A percentile compares a stretch with the other conserved stretches of the same genome.
Evolutionary conservation across 2,329 filamentous ascomycete genomes (phyloP).

Genomic region (Neodidymelliopsis sp.): DNA sequence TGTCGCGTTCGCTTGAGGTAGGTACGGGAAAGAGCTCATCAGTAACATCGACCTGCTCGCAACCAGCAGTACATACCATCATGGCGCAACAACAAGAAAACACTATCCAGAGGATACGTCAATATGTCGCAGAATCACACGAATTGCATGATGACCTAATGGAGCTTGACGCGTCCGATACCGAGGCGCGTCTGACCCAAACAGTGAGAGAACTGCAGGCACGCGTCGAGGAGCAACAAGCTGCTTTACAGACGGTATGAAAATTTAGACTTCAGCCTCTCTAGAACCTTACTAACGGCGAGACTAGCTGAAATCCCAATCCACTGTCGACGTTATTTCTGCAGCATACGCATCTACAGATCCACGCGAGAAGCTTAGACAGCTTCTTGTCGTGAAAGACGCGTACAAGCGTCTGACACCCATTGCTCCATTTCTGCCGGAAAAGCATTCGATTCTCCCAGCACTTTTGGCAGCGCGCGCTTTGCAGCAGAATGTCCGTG

Average conservation of each 20-base stretch:
- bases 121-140: conserved; percentile 33
- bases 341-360: conserved; percentile 46
- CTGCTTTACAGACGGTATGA: conserved; percentile 55
- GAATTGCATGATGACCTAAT: conserved; percentile 39
- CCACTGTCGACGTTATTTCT: conserved; percentile 27
- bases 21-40: conserved; percentile 2
- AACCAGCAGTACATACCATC: background rate
- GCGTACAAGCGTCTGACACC: conserved; percentile 71
- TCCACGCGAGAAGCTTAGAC: conserved; percentile 48
- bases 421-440: conserved; percentile 70
- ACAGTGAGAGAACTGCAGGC: conserved; percentile 72
- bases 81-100: conserved; percentile 35
- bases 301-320: conserved; percentile 55
- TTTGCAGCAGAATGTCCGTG: conserved; percentile 68
- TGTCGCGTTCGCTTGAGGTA: conserved; percentile 7
- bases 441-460: conserved; percentile 71
- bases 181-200: conserved; percentile 67
- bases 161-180: conserved; percentile 50
- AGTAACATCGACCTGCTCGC: conserved; percentile 4
- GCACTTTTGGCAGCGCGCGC: conserved; percentile 74
- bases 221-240: conserved; percentile 57
- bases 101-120: conserved; percentile 36
- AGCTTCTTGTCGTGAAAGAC: conserved; percentile 63
- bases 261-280: background rate
- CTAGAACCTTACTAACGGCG: conserved; percentile 17